Base-by-base conservation (phyloP, 306 rosid species). In the Vicia villosa region DNA sequence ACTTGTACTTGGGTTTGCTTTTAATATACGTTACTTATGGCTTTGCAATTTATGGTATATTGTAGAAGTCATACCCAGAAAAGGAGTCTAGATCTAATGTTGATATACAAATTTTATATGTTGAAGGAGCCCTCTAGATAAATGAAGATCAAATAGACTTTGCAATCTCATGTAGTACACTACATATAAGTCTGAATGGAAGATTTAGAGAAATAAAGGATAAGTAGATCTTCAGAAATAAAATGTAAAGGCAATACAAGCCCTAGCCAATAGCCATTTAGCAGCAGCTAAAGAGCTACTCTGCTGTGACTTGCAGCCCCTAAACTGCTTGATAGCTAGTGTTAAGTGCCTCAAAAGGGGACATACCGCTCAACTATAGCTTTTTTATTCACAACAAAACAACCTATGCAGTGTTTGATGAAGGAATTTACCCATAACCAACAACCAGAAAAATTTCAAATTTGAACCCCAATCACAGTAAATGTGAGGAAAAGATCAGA, bases 171-270 rank as follows among this genome's bases (percentile, higher is more conserved):
- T 22, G 24, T 12, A 22, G 59, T 52, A 52, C n/a, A n/a, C n/a
- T n/a, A n/a, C 59, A 52, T 21, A 22, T 12, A 54, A 24, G 38
- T 56, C 62, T n/a, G 14, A 56, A 56, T 56, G 38, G 37, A 56
- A 56, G 38, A 37, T 54, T 54, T 22, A 54, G 60, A 11, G 34
- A 54, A 54, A 22, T 5, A 14, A 54, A 22, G 8, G 34, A 47
- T 16, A 47, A 47, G 28, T 20, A 19, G 13, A 24, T 5, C 57
- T 19, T 20, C 57, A 50, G 14, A 50, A 50, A 50, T 19, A 14
- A 4, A 50, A 50, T 28, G 8, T 50, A 50, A 1, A 28, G 9
- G 20, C 21, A 46, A 5, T 46, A 46, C 21, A 46, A 46, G 4
- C 9, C 19, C 20, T 46, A 46, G 15, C n/a, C n/a, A n/a, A n/a